Percentiles rank a stretch among this genome's conserved stretches.
phyloP scores from a whole-genome alignment of 805 yeast species.

The Ogataea chonburiensis region DNA sequence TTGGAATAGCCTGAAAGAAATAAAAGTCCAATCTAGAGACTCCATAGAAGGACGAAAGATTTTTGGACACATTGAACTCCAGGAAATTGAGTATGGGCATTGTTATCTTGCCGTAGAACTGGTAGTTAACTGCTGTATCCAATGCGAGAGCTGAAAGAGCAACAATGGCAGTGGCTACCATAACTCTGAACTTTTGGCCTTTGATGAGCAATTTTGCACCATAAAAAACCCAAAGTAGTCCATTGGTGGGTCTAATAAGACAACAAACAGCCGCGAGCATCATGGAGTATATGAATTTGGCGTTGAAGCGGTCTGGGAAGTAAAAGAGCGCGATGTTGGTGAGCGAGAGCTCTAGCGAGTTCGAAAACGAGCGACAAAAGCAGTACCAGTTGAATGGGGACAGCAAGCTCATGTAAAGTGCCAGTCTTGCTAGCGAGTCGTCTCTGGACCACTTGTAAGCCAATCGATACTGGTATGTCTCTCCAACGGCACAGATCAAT shows the following conservation, averaged over 20 bases:
- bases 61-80: constrained; percentile 72
- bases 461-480: constrained; percentile 54
- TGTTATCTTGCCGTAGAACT: constrained; percentile 54
- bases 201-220: constrained; percentile 41
- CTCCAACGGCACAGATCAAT: constrained; percentile 68
- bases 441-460: constrained; percentile 30
- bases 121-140: constrained; percentile 51
- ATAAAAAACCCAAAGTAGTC: constrained; percentile 66
- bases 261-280: constrained; percentile 59
- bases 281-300: constrained; percentile 26
- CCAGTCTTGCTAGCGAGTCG: constrained; percentile 37
- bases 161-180: constrained; percentile 6
- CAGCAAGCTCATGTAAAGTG: constrained; percentile 50
- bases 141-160: constrained; percentile 30
- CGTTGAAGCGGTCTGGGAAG: constrained; percentile 46
- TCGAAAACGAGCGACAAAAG: constrained; percentile 80
- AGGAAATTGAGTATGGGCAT: constrained; percentile 70
- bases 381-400: constrained; percentile 83
- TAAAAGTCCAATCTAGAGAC: constrained; percentile 83
- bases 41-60: constrained; percentile 83
- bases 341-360: constrained; percentile 72
- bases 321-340: constrained; percentile 63
- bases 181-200: constrained; percentile 5
- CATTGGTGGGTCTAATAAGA: constrained; percentile 82
- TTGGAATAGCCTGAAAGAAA: constrained; percentile 76